Conservation (phyloP, 2,329 filamentous ascomycete genomes). For the Paecilomyces dactylethromorphus region DNA sequence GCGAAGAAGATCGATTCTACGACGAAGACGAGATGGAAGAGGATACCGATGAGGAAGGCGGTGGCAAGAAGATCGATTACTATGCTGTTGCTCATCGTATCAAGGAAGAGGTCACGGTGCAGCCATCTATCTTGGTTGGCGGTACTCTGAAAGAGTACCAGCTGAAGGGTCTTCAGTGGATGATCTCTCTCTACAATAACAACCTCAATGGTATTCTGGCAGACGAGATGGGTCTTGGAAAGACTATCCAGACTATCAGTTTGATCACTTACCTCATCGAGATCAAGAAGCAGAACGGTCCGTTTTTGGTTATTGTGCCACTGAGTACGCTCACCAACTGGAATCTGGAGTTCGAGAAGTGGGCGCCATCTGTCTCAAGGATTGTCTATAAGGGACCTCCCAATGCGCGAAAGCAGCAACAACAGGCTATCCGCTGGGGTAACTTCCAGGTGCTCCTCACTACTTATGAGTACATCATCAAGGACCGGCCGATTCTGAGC, state of each 20-base stretch:
- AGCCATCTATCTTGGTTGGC: slow-evolving; percentile 82
- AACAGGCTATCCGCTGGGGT: slow-evolving; percentile 88
- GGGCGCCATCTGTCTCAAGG: slow-evolving; percentile 79
- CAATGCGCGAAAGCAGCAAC: slow-evolving; percentile 76
- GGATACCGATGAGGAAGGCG: slow-evolving; percentile 61
- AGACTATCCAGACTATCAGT: slow-evolving; percentile 98
- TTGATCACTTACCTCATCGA: slow-evolving; percentile 96
- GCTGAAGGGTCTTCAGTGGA: slow-evolving; percentile 97
- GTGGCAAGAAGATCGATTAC: slow-evolving; percentile 85
- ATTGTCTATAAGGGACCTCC: slow-evolving; percentile 98
- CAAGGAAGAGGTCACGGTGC: slow-evolving; percentile 81
- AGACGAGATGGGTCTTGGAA: slow-evolving; percentile 99
- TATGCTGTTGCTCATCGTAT: slow-evolving; percentile 95
- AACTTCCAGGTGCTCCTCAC: slow-evolving; percentile 95
- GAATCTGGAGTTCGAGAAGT: slow-evolving; percentile 98
- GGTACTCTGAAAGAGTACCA: slow-evolving; percentile 96
- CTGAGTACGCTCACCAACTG: slow-evolving; percentile 97
- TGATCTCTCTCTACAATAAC: slow-evolving; percentile 99
- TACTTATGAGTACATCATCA: slow-evolving; percentile 99
- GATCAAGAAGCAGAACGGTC: slow-evolving; percentile 83
- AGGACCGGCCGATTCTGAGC: slow-evolving; percentile 87
- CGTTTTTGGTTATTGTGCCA: slow-evolving; percentile 93
- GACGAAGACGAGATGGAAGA: slow-evolving; percentile 62
- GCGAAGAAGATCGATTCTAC: slow-evolving; percentile 51
- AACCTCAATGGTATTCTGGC: slow-evolving; percentile 98